Evolutionary conservation across 257 asterid species (phyloP).

Genomic region (Solanum bulbocastanum): DNA sequence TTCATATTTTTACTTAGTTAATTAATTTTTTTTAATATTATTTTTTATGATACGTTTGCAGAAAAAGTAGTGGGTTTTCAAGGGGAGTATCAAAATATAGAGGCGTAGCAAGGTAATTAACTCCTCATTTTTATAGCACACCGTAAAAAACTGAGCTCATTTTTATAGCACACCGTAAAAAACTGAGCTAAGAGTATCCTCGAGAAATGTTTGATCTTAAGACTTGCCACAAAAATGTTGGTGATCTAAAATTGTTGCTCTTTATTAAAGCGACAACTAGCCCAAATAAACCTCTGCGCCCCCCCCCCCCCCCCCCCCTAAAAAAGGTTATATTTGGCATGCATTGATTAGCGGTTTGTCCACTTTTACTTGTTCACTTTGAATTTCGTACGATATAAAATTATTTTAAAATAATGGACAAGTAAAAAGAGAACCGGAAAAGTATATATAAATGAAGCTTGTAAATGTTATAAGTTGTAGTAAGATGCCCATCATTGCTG

Average conservation of each 20-base stretch:
- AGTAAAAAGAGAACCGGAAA: background rate
- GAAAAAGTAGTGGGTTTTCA: constrained; percentile 96
- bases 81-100: constrained; percentile 95
- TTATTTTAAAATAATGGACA: no score
- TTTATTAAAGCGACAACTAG: background rate
- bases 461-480: background rate
- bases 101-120: constrained; percentile 86
- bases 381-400: no score
- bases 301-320: no score
- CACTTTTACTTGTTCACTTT: background rate
- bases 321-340: background rate
- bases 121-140: background rate
- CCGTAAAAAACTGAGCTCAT: background rate
- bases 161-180: background rate
- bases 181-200: background rate
- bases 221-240: background rate
- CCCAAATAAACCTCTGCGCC: no score
- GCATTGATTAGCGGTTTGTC: background rate
- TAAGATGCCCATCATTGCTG: background rate
- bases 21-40: background rate
- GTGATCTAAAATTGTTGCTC: background rate
- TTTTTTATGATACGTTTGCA: constrained; percentile 8
- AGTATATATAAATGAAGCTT: background rate
- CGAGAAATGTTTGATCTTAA: background rate
- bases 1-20: background rate